Base-by-base conservation (phyloP, 441 rosid genomes). In the Kokia cookei region DNA sequence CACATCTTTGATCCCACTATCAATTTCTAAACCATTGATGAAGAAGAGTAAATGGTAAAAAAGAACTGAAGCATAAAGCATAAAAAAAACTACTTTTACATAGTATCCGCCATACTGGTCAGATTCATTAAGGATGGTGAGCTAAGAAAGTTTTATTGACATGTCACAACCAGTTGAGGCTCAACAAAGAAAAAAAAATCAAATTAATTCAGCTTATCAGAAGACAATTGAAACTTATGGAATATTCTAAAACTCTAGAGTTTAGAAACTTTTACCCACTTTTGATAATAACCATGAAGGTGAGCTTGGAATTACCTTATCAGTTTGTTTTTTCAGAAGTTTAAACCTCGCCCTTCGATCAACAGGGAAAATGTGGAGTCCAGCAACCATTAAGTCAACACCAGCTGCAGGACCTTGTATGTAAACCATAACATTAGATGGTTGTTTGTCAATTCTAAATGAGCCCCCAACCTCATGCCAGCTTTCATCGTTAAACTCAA, bases 401-500 rank as follows among this genome's bases (percentile, higher is more conserved):
- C 92, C 92, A 0, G 93, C 61, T 77, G 89, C 82, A 76, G 96
- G 97, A 69, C 97, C 98, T 84, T 94, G 97, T 71, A 90, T 60
- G 73, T 91, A 94, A 82, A 90, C 91, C 89, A 87, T 88, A 74
- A 90, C 88, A 70, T 88, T 91, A 53, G 93, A 77, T 32, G 93
- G 88, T 48, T 86, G 90, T 80, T 92, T 90, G 86, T 92, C 97
- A 14, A 94, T 71, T 74, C 97, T 85, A 65, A 94, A 92, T 50
- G 97, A 94, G 3, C 94, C 94, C 0, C 89, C 94, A 27, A 92
- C 82, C 77, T 94, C 97, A 48, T 91, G 95, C 97, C 97, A 94
- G 61, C 82, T 85, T 47, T 84, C 85, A 27, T 88, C 89, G 5
- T 75, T 83, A 24, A 83, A 73, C 80, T 94, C 97, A 0, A 79